Evolutionary conservation across 305 asterid species (phyloP).

Genomic region (Solanum hybrid): DNA sequence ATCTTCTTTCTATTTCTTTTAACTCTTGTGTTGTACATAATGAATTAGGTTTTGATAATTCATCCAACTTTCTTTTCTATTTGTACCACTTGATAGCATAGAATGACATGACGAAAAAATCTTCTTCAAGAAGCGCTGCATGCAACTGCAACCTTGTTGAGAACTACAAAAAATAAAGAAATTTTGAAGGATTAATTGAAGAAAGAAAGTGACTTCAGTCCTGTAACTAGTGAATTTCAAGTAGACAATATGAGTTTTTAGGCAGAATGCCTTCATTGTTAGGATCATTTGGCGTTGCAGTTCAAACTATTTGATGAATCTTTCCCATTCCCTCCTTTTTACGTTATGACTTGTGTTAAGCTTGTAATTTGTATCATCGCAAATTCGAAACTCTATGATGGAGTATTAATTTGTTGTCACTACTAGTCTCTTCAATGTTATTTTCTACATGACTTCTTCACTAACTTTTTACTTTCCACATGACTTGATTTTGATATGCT

Average conservation of each 20-base stretch:
- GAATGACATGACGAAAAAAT: background rate
- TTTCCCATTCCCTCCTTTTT: background rate
- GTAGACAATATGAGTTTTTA: background rate
- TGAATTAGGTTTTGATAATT: no score
- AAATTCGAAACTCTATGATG: background rate
- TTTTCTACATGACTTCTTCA: background rate
- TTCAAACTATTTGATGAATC: background rate
- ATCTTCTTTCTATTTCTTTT: no score
- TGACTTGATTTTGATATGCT: background rate
- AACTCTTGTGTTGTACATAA: no score
- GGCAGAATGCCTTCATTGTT: background rate
- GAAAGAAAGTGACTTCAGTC: background rate
- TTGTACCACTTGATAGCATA: background rate
- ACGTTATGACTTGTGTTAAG: background rate
- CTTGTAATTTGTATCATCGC: background rate
- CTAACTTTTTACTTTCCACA: background rate
- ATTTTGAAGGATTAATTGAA: background rate
- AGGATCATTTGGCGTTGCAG: background rate
- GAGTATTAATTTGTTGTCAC: background rate
- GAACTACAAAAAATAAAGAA: background rate
- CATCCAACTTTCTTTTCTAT: background rate
- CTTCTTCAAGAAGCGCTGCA: background rate
- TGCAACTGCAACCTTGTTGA: background rate
- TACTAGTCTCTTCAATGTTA: background rate
- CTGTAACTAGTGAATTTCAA: background rate